Base-by-base conservation (phyloP, 2,329 filamentous ascomycete genomes). In the Huntiella savannae region DNA sequence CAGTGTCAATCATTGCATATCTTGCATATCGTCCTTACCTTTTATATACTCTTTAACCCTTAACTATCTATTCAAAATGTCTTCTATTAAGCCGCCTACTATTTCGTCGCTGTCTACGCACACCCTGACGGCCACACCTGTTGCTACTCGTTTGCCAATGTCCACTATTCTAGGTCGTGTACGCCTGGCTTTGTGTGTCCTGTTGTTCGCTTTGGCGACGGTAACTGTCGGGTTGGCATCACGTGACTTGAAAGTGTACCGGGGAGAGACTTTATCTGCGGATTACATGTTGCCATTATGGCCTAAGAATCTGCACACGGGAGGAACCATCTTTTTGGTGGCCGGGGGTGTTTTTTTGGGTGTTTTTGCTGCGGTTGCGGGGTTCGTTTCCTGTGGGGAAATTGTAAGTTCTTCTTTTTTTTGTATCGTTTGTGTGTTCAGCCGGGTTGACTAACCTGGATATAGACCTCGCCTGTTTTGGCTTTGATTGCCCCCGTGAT, bases 301-400 rank as follows among this genome's bases (percentile, higher is more conserved):
- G 75, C 75, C 75, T 0, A 58, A 62, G 11, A 58, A 67, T 28
- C 72, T 78, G 54, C 67, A 77, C 55, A 55, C 74, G 33, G 63
- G 70, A 41, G 73, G 74, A 2, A 73, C 70, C 3, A 59, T 71
- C 28, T 69, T 72, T 6, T 61, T 77, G 19, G 64, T 77, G 13
- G 64, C 62, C 19, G 68, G 69, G 34, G 66, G 71, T 43, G 58
- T 61, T 33, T 58, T 77, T 40, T 63, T 76, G 6, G 56, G 68
- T 5, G 46, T 71, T 5, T 57, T 64, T 50, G 75, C 68, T 54
- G 54, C 62, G 2, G 53, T 67, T 7, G 69, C 69, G 4, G 56
- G 78, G 43, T 51, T 65, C 12, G 63, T 61, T 46, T 66, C 65
- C 59, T 71, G 70, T 52, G 60, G 68, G 35, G 60, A 61, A 49